A percentile compares a stretch with the other conserved stretches of the same genome.
These are phyloP conservation scores for Mycena epipterygia DNA, from an alignment of 768 basidiomycete species.

Conservation along the genomic window DNA sequence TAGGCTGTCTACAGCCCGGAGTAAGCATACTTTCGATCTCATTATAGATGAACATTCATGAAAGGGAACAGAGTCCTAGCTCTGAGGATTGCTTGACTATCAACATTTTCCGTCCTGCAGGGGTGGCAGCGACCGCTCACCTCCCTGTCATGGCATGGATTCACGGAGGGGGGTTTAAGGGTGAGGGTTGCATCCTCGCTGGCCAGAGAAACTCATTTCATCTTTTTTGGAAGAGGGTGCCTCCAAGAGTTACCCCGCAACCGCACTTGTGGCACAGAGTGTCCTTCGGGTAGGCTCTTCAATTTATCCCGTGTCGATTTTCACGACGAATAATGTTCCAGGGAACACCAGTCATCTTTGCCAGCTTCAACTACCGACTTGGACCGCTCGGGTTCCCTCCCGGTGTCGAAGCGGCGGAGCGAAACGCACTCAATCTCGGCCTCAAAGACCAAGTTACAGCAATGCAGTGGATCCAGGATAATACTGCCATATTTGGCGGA, in stretches of 20 bases:
- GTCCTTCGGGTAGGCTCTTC: conserved; percentile 37
- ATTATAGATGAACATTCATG: background rate
- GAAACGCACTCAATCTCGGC: conserved; percentile 53
- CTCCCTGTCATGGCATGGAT: conserved; percentile 37
- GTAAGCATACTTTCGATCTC: background rate
- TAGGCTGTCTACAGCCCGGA: conserved; percentile 46
- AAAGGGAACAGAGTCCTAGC: conserved; percentile 21
- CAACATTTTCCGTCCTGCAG: conserved; percentile 60
- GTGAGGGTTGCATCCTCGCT: too few species aligned
- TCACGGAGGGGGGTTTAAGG: conserved; percentile 41
- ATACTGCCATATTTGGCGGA: conserved; percentile 69
- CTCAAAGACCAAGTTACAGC: conserved; percentile 55
- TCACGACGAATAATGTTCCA: background rate
- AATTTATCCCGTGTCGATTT: background rate
- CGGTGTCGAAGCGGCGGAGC: conserved; percentile 49
- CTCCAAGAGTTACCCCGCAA: conserved; percentile 47
- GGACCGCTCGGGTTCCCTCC: conserved; percentile 60
- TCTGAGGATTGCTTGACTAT: conserved; percentile 65
- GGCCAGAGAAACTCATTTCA: background rate
- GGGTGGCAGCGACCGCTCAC: conserved; percentile 15
- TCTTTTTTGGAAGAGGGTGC: conserved; percentile 18
- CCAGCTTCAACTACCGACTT: conserved; percentile 62
- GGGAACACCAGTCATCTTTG: conserved; percentile 59
- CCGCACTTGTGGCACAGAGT: conserved; percentile 42
- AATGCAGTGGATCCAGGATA: conserved; percentile 63